Percentiles rank a stretch among this genome's conserved stretches.
Conservation (phyloP, 768 basidiomycete genomes). For the Leucocoprinus sp. region DNA sequence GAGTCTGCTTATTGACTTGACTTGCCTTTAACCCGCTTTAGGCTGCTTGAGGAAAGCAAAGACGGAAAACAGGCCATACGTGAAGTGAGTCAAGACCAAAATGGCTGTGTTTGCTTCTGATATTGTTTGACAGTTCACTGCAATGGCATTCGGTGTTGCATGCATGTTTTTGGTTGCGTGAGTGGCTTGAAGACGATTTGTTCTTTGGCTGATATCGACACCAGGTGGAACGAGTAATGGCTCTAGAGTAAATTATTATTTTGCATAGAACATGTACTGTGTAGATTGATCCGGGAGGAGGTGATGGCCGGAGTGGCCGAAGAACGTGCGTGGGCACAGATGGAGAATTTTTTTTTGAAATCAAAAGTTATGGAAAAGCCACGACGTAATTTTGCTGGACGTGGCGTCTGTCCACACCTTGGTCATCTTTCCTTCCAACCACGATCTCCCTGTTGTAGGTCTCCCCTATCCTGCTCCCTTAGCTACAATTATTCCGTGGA, state of each 20-base stretch:
- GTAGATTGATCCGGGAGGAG: slow-evolving; percentile 11
- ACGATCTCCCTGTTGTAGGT: neutral
- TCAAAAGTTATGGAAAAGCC: slow-evolving; percentile 14
- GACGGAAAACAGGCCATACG: slow-evolving; percentile 84
- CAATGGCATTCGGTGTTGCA: slow-evolving; percentile 83
- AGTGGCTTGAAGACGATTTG: slow-evolving; percentile 29
- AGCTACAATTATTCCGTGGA: too few relatives aligned
- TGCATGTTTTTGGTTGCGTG: slow-evolving; percentile 93
- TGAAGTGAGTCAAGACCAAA: slow-evolving; percentile 64
- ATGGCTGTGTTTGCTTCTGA: slow-evolving; percentile 1
- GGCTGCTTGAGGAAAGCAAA: slow-evolving; percentile 81
- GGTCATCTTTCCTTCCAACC: neutral
- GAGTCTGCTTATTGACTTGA: too few relatives aligned
- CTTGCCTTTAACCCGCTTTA: slow-evolving; percentile 20
- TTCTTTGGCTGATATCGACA: neutral
- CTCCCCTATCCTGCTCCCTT: too few relatives aligned
- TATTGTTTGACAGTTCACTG: slow-evolving; percentile 57
- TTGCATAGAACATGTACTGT: too few relatives aligned
- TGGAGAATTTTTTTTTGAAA: slow-evolving; percentile 18
- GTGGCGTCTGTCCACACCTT: slow-evolving; percentile 10
- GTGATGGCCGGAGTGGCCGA: slow-evolving; percentile 24
- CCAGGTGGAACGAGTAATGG: slow-evolving; percentile 15
- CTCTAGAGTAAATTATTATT: neutral
- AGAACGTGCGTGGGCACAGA: slow-evolving; percentile 43
- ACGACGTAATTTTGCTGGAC: slow-evolving; percentile 25